Base-by-base conservation (phyloP, 805 yeast species). In the Candida endomychidarum region DNA sequence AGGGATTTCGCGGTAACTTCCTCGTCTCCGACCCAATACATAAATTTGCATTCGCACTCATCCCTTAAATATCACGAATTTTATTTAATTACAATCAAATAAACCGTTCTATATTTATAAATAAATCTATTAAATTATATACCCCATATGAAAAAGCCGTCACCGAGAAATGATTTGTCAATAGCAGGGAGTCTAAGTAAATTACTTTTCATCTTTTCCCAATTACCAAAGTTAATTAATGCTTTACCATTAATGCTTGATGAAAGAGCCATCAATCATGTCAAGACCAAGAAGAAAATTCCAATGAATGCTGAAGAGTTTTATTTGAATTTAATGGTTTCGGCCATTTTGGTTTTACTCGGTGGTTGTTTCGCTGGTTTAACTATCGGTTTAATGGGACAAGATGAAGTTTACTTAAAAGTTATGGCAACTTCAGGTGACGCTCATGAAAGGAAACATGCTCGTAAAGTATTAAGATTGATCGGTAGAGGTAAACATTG, bases 351-450 rank as follows among this genome's bases (percentile, higher is more conserved):
- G 17, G 95, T 86, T 1, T 53, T 87, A 24, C 68, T 84, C 3
- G 96, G 96, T 43, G 96, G 96, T 50, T 81, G 85, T n/a, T 87
- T 87, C 71, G 95, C 96, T 4, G 96, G 95, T 6, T 72, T 91
- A 30, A 93, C 99, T n/a, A 70, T 91, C 35, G 98, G 93, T 2
- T 74, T 91, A 8, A 91, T 91, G 99, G 98, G 98, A 50, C 98
- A 91, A 62, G 98, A 91, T 61, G 98, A 91, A 61, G 91, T 91
- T 17, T 87, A 90, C 54, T 72, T 91, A 46, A 91, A 87, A 61
- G 99, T 91, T 9, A 83, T 91, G 46, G 81, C 89, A 40, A 79
- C 84, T 33, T 79, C 89, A n/a, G 98, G 99, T n/a, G 81, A 83
- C 10, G 60, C 72, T 1, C 49, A 56, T 5, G 97, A 91, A 59